phyloP scores from a whole-genome alignment of 371 early-diverging fungal genomes.

The Homolaphlyctis polyrhiza region DNA sequence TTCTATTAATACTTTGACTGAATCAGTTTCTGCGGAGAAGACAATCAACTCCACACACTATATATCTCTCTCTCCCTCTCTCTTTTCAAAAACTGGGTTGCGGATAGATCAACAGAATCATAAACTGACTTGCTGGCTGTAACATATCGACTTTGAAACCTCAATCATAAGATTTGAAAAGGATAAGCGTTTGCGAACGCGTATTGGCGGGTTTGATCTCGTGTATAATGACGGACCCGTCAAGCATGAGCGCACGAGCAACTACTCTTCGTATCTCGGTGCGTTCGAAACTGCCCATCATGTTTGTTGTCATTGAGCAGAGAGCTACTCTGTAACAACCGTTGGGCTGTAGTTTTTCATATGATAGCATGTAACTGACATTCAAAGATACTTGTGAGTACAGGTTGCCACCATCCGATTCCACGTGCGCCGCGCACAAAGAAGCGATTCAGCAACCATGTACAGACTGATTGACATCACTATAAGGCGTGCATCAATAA shows the following conservation, averaged over 20 bases:
- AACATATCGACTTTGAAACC: neutral
- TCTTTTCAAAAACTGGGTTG: no score
- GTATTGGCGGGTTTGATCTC: conserved; percentile 54
- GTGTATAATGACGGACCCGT: conserved; percentile 56
- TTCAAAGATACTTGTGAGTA: neutral
- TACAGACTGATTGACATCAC: neutral
- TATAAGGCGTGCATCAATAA: no score
- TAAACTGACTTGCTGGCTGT: no score
- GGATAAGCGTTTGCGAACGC: conserved; percentile 23
- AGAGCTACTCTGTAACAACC: neutral
- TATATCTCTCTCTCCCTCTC: no score
- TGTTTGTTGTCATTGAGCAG: neutral
- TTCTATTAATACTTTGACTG: no score
- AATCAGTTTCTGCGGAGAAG: no score
- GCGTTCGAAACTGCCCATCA: neutral
- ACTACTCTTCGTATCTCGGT: conserved; percentile 44
- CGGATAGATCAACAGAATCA: no score
- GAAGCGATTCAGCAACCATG: conserved; percentile 24
- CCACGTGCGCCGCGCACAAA: conserved; percentile 39
- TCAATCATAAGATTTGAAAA: neutral
- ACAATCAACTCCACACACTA: no score
- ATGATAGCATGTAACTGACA: neutral
- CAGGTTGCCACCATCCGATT: conserved; percentile 44
- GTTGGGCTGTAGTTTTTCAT: neutral
- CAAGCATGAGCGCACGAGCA: conserved; percentile 40